Conservation (phyloP, 805 yeast species). For the Phaffomyces opuntiae region DNA sequence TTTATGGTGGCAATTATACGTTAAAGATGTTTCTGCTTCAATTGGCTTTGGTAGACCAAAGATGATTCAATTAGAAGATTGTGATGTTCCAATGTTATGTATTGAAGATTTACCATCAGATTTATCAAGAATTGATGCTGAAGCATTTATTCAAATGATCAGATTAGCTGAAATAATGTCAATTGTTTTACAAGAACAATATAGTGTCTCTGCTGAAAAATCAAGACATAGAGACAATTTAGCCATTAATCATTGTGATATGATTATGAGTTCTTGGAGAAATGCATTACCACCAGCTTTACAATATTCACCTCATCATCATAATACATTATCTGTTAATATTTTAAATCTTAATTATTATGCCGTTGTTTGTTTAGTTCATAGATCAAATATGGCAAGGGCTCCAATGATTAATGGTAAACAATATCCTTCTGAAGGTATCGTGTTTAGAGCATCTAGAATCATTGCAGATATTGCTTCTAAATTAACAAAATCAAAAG, state of each 20-base stretch:
- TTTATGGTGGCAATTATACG: slow-evolving; percentile 72
- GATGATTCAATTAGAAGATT: slow-evolving; percentile 61
- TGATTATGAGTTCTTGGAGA: slow-evolving; percentile 74
- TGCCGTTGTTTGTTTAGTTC: slow-evolving; percentile 62
- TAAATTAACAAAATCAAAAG: slow-evolving; percentile 42
- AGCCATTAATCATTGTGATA: slow-evolving; percentile 53
- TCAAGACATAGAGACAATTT: slow-evolving; percentile 38
- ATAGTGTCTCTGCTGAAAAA: slow-evolving; percentile 59
- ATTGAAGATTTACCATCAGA: slow-evolving; percentile 58
- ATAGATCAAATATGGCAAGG: slow-evolving; percentile 57
- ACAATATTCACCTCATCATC: slow-evolving; percentile 53
- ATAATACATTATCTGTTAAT: slow-evolving; percentile 42
- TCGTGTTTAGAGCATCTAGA: slow-evolving; percentile 75
- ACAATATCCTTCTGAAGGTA: slow-evolving; percentile 38
- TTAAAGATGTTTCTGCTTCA: slow-evolving; percentile 62
- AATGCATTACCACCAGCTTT: slow-evolving; percentile 55
- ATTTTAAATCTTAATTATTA: slow-evolving; percentile 64
- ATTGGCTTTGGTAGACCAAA: slow-evolving; percentile 72
- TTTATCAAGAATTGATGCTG: slow-evolving; percentile 42
- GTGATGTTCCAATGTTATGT: slow-evolving; percentile 68
- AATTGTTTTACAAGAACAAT: slow-evolving; percentile 60
- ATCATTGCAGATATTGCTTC: slow-evolving; percentile 61
- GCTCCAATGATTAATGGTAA: slow-evolving; percentile 24
- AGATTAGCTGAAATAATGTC: slow-evolving; percentile 68
- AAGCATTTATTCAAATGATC: slow-evolving; percentile 54